Evolutionary conservation across 148 eudicot genomes (phyloP), one percentile per base, ranked within the genome.

Genomic region (Diospyros lotus): DNA sequence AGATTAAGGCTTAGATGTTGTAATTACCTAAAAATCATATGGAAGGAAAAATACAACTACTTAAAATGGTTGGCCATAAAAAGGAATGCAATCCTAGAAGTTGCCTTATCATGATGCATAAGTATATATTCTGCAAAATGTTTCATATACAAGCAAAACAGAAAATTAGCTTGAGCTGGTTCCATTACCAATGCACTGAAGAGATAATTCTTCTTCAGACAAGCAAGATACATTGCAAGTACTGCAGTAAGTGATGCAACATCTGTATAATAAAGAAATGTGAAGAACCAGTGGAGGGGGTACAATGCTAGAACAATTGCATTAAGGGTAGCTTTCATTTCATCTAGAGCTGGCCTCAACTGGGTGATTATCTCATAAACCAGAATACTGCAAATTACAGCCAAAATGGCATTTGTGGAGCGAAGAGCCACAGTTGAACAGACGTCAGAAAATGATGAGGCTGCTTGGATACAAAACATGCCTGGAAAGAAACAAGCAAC

Each of bases 401-500:
- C 89, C 80, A 94, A 82, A 42, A 72, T 86, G 72, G 88, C 90
- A 84, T 92, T 94, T 80, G 87, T 86, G 61, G 93, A 85, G 62
- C 96, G 97, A 17, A 94, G 93, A 76, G 85, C 18, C 43, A 87
- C 80, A 61, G 86, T 82, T 51, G 94, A 85, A 80, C 96, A 94
- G 45, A 85, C 77, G 60, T 89, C 85, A 51, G 83, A 74, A 74
- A 88, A 83, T n/a, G 91, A 81, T 1, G 85, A 74, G 72, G 80
- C 83, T 73, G 71, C 74, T 76, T 77, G 84, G 68, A 86, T 73
- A 61, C 71, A 84, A 69, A 79, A 76, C 80, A 88, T 80, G 83
- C 96, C 94, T 84, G 98, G 97, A 92, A 90, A 90, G 84, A 94
- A 92, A 89, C 83, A 94, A 87, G 96, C 96, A 87, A 90, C 89